Evolutionary conservation across 2,329 filamentous ascomycete genomes (phyloP).

Genomic region (Trichoderma simmonsii): DNA sequence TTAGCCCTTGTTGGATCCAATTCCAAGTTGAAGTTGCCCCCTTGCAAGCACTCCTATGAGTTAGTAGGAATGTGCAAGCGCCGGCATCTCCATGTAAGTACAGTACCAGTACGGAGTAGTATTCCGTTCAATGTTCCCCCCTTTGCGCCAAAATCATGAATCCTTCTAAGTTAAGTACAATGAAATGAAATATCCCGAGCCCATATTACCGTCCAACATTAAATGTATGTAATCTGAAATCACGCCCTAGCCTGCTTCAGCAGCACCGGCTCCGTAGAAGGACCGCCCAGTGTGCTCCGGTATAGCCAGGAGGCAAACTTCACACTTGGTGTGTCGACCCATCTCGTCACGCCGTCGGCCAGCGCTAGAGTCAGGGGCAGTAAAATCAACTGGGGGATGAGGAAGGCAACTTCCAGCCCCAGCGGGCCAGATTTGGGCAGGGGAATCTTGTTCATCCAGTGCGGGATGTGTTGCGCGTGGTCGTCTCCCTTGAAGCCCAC

Average conservation of each 20-base stretch:
- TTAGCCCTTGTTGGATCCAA: background rate
- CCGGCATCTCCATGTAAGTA: background rate
- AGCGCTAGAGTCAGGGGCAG: conserved; percentile 58
- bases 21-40: background rate
- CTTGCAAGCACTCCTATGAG: background rate
- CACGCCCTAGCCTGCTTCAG: conserved; percentile 17
- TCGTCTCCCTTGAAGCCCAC: conserved; percentile 52
- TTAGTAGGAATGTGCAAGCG: background rate
- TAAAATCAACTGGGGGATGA: conserved; percentile 57
- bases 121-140: background rate
- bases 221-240: background rate
- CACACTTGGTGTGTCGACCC: conserved; percentile 60
- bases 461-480: conserved; percentile 49
- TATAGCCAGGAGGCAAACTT: conserved; percentile 57
- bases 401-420: conserved; percentile 59
- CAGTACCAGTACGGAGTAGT: background rate
- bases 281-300: conserved; percentile 10
- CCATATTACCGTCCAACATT: background rate
- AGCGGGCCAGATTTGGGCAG: conserved; percentile 54
- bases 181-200: background rate
- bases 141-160: background rate
- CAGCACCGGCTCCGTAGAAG: conserved; percentile 3
- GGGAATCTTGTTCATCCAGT: conserved; percentile 56
- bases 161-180: background rate
- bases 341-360: conserved; percentile 54